Evolutionary conservation across 2,329 filamentous ascomycete genomes (phyloP), one percentile per base, ranked within the genome.

Genomic region (Hyphodiscus sp.): DNA sequence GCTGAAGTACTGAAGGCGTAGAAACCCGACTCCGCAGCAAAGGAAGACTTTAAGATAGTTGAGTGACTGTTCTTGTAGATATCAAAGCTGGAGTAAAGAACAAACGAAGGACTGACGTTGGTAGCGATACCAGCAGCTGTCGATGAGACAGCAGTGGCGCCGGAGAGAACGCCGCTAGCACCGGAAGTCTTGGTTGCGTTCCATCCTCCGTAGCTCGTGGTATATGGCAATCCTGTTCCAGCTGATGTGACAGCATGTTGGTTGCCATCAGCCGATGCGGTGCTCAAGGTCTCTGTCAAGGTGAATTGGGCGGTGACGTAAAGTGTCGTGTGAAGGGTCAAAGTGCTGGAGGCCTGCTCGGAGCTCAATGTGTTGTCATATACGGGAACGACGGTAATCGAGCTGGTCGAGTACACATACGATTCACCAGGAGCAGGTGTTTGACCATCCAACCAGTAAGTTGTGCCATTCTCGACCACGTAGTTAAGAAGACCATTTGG

Each of bases 371-470:
- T 18, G 1, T 46, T 43, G 19, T 29, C 20, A 6, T 41, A 30
- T 19, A 61, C 18, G 3, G 64, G 63, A n/a, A 60, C 23, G 19
- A 65, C 53, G 11, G 60, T 66, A 33, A 66, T 48, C 26, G 56
- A 51, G 13, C 49, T 61, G 3, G 61, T 61, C 19, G 54, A 18
- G n/a, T 58, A 52, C 10, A 60, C 57, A 26, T 56, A 55, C 0
- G 58, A 58, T 10, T 55, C 45, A 16, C 48, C 48, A 1, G 60
- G 20, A 33, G 43, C 41, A 19, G 63, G 62, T 26, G 58, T 56
- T 13, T 59, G 51, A 18, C 61, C 62, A 56, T 61, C 58, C 18
- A 62, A 45, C 61, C 58, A 64, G n/a, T 55, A 47, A 4, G 61
- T 64, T 9, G 46, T 55, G n/a, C 51, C 54, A 50, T 48, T 33